Base-by-base conservation (phyloP, 164 flowering plant species). In the Buxus sempervirens region DNA sequence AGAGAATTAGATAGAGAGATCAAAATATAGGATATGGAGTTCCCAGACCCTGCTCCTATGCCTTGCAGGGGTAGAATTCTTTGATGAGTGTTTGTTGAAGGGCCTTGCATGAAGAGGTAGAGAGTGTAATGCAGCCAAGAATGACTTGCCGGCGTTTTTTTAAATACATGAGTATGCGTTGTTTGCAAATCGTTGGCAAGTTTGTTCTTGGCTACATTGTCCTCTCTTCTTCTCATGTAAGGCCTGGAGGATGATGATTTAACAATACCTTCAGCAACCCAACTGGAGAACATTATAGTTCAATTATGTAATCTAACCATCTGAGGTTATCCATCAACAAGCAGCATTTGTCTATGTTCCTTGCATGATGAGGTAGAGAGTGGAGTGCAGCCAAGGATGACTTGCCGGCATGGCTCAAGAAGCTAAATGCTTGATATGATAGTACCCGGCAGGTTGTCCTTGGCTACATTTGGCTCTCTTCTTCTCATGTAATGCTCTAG, bases 311-410 rank as follows among this genome's bases (percentile, higher is more conserved):
- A 45, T 4, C 18, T 15, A 15, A 45, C 5, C 14, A 45, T 15
- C 10, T 10, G 18, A 45, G 51, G 18, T 45, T 32, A 32, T 6
- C 16, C 18, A 15, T 45, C 18, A 15, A 41, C n/a, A n/a, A n/a
- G 49, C 23, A 27, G 32, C 5, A 41, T 9, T 63, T 20, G 45
- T 64, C 67, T 15, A 66, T 66, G 41, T 59, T 74, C 61, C 67
- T 75, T 75, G 65, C 65, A 45, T 67, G 51, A 75, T 57, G 67
- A 68, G 65, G 69, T 42, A 67, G 71, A 71, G 65, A 74, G 77
- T 64, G 66, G 55, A 64, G 19, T 65, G 67, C 42, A 65, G 67
- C 67, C 67, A 65, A 65, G 62, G 62, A 66, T 66, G 62, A 66
- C 62, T 66, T 66, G 69, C 62, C 62, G 69, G 58, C 61, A 54